Evolutionary conservation across 768 basidiomycete genomes (phyloP), one percentile per base, ranked within the genome.

Genomic region (Podaxis sp.): DNA sequence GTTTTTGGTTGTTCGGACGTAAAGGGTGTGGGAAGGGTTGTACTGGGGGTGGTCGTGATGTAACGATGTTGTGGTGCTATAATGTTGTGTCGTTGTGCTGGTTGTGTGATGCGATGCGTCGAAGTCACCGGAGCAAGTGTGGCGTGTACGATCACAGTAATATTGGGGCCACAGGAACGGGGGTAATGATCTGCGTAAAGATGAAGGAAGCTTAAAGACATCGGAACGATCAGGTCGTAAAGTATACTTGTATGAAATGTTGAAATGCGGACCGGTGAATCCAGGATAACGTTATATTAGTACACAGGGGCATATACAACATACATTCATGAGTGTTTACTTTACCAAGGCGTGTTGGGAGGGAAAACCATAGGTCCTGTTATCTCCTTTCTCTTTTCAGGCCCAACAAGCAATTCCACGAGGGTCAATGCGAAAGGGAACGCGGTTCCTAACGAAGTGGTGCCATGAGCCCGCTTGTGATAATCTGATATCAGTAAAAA

Each of bases 361-460:
- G 90, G 89, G 66, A 93, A 93, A 11, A 87, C 75, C 89, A 92
- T 91, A 1, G 88, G 88, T 0, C 67, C 79, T 5, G 76, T 72
- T 6, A 92, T 81, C 63, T 89, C 83, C 18, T 77, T 77, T 4
- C 88, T 76, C 70, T 83, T 89, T 40, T 79, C 80, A 13, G 74
- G 64, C 3, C 91, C 91, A 62, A 84, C 86, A 1, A 93, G 77
- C 18, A 83, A 66, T 67, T 90, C 89, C 7, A 91, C 85, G 36
- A 93, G 72, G n/a, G 85, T 86, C 57, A 93, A 76, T 1, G 89
- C 89, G 64, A 93, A 93, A 1, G 85, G 84, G 67, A 93, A 93
- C 0, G 84, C 75, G 2, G 90, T 91, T 10, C 91, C 90, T 86
- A 13, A 23, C 42, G 28, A 35, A 14, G 28, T 18, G 21, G 6